Evolutionary conservation across 2,329 filamentous ascomycete species (phyloP).

Genomic region (Alternaria atra): DNA sequence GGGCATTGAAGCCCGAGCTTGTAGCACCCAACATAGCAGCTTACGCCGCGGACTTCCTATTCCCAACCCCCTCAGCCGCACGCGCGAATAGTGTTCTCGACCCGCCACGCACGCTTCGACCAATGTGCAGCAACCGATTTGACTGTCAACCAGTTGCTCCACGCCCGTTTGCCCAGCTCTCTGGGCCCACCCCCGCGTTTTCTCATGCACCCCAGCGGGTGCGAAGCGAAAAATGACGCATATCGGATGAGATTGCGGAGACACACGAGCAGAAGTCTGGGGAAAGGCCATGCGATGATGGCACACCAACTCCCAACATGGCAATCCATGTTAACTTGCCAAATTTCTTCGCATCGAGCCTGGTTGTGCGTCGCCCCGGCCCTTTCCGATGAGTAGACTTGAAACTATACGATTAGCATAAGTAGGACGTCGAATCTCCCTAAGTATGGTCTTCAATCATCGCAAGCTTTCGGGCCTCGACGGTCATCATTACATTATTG

Average conservation of each 20-base stretch:
- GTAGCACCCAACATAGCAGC: not conserved
- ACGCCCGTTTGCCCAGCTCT: not conserved
- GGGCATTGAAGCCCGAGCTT: not conserved
- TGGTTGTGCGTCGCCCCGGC: conserved; percentile 1
- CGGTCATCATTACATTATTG: not conserved
- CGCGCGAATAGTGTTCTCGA: not conserved
- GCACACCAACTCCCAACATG: not conserved
- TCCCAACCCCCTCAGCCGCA: not conserved
- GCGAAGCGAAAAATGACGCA: conserved; percentile 6
- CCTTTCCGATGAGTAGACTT: not conserved
- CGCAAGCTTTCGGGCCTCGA: not conserved
- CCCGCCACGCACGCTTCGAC: not conserved
- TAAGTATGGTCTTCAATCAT: not conserved
- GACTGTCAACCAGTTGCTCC: not conserved
- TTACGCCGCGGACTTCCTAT: not conserved
- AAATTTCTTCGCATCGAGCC: not conserved
- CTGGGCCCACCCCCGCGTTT: not conserved
- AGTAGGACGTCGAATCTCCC: conserved; percentile 1
- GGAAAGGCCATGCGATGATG: not conserved
- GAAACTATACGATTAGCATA: not conserved
- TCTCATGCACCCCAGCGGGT: not conserved
- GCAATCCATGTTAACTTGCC: not conserved
- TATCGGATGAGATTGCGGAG: not conserved
- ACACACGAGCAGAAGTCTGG: not conserved
- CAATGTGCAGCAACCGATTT: conserved; percentile 2